Base-by-base conservation (phyloP, 108 stramenopile genomes). In the Skeletonema marinoi region DNA sequence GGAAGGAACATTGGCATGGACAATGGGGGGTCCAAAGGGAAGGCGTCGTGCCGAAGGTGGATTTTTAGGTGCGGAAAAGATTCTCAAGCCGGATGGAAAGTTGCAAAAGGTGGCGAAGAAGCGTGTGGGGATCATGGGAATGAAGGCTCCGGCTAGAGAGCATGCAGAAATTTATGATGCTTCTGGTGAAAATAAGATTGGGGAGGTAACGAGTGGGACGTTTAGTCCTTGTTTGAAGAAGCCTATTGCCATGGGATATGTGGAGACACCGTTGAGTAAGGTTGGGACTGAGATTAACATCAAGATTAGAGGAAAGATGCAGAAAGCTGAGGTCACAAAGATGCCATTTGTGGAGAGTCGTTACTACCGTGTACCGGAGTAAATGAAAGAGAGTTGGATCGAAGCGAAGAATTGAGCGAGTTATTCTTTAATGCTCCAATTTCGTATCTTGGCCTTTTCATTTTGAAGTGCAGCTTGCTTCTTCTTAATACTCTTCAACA, bases 171-270 rank as follows among this genome's bases (percentile, higher is more conserved):
- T 99, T 71, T 98, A 87, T 68, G 94, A 96, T 70, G 92, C 88
- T 9, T 70, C 69, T 9, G 98, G 94, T 6, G 86, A 91, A 70
- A 86, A 74, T 16, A 79, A 91, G 76, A 97, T 99, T 75, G 99
- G 98, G 21, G 88, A 85, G 79, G 87, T 99, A 54, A 99, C 99
- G 29, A 91, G 89, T 65, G 99, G 99, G 31, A 98, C 97, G 2
- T 98, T 91, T 75, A 85, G 87, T 65, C 98, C 99, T 8, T 89
- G 86, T 73, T 90, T 99, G 56, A 94, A 94, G 70, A 85, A 72
- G 29, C 98, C 99, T n/a, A 95, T 99, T 75, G 97, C 98, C 65
- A 99, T 99, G 99, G 99, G 98, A 68, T 99, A 98, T 77, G 96
- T 99, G 48, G 89, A 86, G 32, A 94, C 91, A 11, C 80, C 77